phyloP scores from a whole-genome alignment of 1,284 basidiomycete species.

The Marasmius oreades region DNA sequence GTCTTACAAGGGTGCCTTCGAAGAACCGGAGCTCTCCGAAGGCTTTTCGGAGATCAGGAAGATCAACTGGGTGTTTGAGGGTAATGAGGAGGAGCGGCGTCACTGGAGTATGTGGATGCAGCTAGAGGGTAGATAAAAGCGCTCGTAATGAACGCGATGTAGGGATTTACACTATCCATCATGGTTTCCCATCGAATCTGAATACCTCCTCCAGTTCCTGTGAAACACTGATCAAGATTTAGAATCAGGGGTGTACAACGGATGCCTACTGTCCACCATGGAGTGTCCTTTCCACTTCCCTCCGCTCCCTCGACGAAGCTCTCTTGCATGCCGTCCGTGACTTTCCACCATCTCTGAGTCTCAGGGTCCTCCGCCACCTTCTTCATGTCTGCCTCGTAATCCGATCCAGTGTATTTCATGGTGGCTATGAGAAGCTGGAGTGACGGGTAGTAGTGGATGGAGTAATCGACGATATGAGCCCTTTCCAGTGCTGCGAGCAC shows the following conservation, averaged over 20 bases:
- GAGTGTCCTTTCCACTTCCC: conserved; percentile 60
- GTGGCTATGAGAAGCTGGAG: conserved; percentile 66
- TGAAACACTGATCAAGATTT: neutral
- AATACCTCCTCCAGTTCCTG: conserved; percentile 70
- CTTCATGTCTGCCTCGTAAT: conserved; percentile 68
- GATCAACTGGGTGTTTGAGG: conserved; percentile 80
- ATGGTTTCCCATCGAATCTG: conserved; percentile 51
- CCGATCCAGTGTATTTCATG: conserved; percentile 60
- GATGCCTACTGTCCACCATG: conserved; percentile 67
- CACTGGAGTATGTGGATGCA: conserved; percentile 82
- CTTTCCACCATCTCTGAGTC: conserved; percentile 73
- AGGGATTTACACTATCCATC: too few species aligned
- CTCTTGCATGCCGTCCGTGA: conserved; percentile 79
- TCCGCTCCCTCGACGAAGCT: conserved; percentile 65
- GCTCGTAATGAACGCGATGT: neutral
- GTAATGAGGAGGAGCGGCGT: conserved; percentile 61
- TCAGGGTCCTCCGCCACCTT: conserved; percentile 60
- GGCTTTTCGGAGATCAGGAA: conserved; percentile 75
- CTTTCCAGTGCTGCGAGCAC: conserved; percentile 64
- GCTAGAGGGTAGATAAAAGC: conserved; percentile 1
- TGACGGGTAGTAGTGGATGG: conserved; percentile 66
- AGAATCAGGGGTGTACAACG: neutral
- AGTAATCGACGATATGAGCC: conserved; percentile 75
- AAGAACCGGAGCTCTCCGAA: conserved; percentile 64
- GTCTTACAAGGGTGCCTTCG: conserved; percentile 57